Evolutionary conservation across 441 rosid species (phyloP).

Genomic region (Cnidoscolus chayamansa): DNA sequence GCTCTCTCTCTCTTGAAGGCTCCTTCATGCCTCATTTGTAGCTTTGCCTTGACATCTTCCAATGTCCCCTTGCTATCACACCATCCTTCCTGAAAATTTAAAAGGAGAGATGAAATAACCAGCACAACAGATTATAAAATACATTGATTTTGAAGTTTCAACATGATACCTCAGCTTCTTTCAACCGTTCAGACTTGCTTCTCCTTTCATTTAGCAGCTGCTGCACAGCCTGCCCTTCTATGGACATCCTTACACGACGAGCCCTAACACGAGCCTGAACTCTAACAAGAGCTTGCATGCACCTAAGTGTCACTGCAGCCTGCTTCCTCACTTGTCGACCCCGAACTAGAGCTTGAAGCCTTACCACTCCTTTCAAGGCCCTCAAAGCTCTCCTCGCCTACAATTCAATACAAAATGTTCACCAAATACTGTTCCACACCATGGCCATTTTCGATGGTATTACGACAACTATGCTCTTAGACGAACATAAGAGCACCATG

Average conservation of each 20-base stretch:
- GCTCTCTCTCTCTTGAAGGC: slow-evolving; percentile 90
- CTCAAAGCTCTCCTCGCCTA: slow-evolving; percentile 90
- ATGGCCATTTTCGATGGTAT: background rate
- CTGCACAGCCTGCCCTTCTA: slow-evolving; percentile 84
- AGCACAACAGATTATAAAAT: background rate
- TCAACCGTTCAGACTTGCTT: slow-evolving; percentile 63
- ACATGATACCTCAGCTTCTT: slow-evolving; percentile 68
- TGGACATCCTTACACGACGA: slow-evolving; percentile 78
- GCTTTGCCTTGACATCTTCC: slow-evolving; percentile 59
- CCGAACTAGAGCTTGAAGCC: slow-evolving; percentile 89
- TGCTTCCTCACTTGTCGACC: slow-evolving; percentile 98
- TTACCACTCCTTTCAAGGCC: slow-evolving; percentile 90
- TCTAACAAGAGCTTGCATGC: slow-evolving; percentile 97
- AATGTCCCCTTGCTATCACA: slow-evolving; percentile 88
- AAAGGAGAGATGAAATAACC: background rate
- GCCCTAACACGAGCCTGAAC: slow-evolving; percentile 96
- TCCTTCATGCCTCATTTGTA: slow-evolving; percentile 84
- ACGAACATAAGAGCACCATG: background rate
- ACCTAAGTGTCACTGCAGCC: slow-evolving; percentile 86
- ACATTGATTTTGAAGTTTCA: background rate
- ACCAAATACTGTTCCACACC: background rate
- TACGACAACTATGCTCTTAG: too few species aligned
- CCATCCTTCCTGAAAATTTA: slow-evolving; percentile 70
- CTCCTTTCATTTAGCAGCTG: slow-evolving; percentile 57
- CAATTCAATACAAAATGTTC: background rate